phyloP scores from a whole-genome alignment of 257 asterid genomes.

The Lithospermum erythrorhizon region DNA sequence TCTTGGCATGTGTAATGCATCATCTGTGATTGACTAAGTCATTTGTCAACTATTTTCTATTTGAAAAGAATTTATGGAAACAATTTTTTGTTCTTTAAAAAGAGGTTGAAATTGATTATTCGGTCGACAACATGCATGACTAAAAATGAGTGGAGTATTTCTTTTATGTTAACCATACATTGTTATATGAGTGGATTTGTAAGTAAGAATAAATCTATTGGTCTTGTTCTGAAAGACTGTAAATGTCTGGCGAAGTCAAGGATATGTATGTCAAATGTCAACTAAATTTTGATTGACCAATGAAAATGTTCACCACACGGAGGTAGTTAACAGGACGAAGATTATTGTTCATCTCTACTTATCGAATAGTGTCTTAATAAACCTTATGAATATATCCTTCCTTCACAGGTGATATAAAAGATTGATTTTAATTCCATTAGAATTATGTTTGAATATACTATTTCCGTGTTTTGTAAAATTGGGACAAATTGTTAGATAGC shows the following conservation, averaged over 20 bases:
- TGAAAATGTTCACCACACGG: neutral
- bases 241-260: neutral
- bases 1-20: too few species aligned
- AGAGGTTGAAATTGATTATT: neutral
- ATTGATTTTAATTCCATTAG: too few species aligned
- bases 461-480: too few species aligned
- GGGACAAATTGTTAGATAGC: too few species aligned
- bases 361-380: too few species aligned
- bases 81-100: too few species aligned
- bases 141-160: neutral
- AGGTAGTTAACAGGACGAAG: too few species aligned
- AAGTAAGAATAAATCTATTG: too few species aligned
- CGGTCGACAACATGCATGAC: neutral
- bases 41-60: neutral
- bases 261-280: neutral
- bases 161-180: neutral
- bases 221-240: neutral
- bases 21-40: neutral
- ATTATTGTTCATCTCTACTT: too few species aligned
- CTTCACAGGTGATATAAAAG: too few species aligned
- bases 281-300: neutral
- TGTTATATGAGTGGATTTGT: neutral
- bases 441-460: too few species aligned
- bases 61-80: neutral
- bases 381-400: too few species aligned